Base-by-base conservation (phyloP, 768 basidiomycete species). In the Mycena rebaudengoi region DNA sequence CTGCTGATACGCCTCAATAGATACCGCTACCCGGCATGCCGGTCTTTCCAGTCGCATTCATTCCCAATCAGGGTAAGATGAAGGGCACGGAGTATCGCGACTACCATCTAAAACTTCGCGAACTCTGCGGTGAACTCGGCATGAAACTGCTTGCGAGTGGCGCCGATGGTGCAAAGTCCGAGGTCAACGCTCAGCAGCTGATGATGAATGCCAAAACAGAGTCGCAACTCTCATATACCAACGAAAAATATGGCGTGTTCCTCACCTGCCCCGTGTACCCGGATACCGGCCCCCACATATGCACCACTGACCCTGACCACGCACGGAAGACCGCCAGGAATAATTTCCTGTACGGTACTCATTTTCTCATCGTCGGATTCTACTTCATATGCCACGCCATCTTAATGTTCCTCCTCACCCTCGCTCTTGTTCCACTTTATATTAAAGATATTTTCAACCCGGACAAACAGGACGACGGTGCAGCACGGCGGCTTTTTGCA, bases 391-490 rank as follows among this genome's bases (percentile, higher is more conserved):
- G 28, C 50, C 28, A 52, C 32, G 29, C 28, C 5, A 20, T 32
- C 21, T 23, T 52, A 7, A 30, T 52, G 29, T 35, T 18, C 23
- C 32, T 52, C 40, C n/a, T n/a, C n/a, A n/a, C n/a, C n/a, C n/a
- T n/a, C n/a, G n/a, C n/a, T n/a, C n/a, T n/a, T n/a, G n/a, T n/a
- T 45, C 7, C 25, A 7, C 35, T 59, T 3, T 49, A 48, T 21
- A 40, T 48, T 2, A 35, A 28, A 10, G 57, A 59, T 20, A 39
- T 59, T 21, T 46, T 59, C 35, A 59, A 59, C 23, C 30, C 45
- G 21, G 59, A 60, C 18, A 60, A 60, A 35, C 59, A 60, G 26
- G 59, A 60, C 25, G 59, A 60, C 20, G 59, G 49, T 11, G 59
- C 59, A 13, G 59, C 59, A 4, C 49, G 59, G 8, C 20, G 59